phyloP scores from a whole-genome alignment of 139 green algal genomes.

The Edaphochlamys debaryana region DNA sequence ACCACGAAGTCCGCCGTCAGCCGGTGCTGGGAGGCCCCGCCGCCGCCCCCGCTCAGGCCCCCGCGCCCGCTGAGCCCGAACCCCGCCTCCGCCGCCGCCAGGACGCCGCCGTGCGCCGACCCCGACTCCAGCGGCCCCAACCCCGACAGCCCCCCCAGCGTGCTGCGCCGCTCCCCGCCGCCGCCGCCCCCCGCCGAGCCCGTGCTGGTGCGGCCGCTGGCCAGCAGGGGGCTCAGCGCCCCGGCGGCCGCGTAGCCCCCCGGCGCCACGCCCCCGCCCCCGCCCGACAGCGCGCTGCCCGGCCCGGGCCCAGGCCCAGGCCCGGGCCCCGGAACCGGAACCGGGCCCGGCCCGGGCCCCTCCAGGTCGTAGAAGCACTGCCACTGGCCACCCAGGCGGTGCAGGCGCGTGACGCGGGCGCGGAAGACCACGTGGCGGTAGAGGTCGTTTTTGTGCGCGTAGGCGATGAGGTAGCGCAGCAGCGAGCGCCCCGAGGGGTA shows the following conservation, averaged over 20 bases:
- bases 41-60: neutral
- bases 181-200: too few species aligned
- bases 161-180: too few species aligned
- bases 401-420: slow-evolving; percentile 12
- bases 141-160: too few species aligned
- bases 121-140: too few species aligned
- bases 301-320: too few species aligned
- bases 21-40: slow-evolving; percentile 1
- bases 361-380: slow-evolving; percentile 36
- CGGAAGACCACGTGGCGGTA: slow-evolving; percentile 30
- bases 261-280: neutral
- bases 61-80: too few species aligned
- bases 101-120: too few species aligned
- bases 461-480: slow-evolving; percentile 36
- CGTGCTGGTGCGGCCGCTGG: too few species aligned
- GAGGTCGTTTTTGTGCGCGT: slow-evolving; percentile 18
- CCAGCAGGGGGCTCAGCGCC: too few species aligned
- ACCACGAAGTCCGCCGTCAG: slow-evolving; percentile 42
- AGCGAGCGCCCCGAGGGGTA: slow-evolving; percentile 27
- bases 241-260: too few species aligned
- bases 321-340: too few species aligned
- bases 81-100: slow-evolving; percentile 7
- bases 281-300: neutral
- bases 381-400: slow-evolving; percentile 23
- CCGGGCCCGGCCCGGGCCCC: too few species aligned